Evolutionary conservation across 352 stramenopile species (phyloP), one percentile per base, ranked within the genome.

Genomic region (Phytophthora pinifolia): DNA sequence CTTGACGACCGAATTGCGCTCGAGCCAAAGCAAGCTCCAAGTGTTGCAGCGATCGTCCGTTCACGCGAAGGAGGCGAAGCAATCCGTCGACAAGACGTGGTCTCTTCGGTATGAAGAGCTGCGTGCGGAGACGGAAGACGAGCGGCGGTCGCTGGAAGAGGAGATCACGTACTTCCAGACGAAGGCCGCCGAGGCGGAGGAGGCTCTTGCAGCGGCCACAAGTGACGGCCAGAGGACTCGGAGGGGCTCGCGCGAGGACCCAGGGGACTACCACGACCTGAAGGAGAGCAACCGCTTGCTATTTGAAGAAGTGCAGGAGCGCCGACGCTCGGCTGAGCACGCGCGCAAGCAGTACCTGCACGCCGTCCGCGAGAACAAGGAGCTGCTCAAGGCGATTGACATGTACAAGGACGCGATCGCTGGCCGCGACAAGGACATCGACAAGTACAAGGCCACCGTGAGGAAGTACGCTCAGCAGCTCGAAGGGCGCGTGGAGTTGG

Each of bases 211-310:
- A 4, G 69, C 67, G 25, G 62, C 62, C 10, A 67, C 57, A 33
- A 55, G 18, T 13, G 70, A 86, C 6, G 33, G 81, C 7, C 55
- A 60, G 25, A 62, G 59, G 27, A 51, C 61, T 2, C 65, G 51
- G 43, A 53, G 72, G 9, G 42, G 30, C 1, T 53, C 46, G 1
- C 52, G 49, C 46, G 39, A 65, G n/a, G 49, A 60, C 46, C 49
- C 57, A 45, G 17, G 58, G 5, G 72, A 81, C 22, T 73, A 74
- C 31, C 15, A 68, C 4, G 76, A 70, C 33, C 46, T 88, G 9
- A 82, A 87, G 43, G 74, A 87, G 51, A 90, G 76, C 53, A 90
- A 90, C 33, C 71, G 74, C 0, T 49, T 90, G 47, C 65, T 90
- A 13, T 66, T 75, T 32, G 64, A 74, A 46, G 80, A 90, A 37